Evolutionary conservation across 2,329 filamentous ascomycete species (phyloP), one percentile per base, ranked within the genome.

Genomic region (Claviceps capensis): DNA sequence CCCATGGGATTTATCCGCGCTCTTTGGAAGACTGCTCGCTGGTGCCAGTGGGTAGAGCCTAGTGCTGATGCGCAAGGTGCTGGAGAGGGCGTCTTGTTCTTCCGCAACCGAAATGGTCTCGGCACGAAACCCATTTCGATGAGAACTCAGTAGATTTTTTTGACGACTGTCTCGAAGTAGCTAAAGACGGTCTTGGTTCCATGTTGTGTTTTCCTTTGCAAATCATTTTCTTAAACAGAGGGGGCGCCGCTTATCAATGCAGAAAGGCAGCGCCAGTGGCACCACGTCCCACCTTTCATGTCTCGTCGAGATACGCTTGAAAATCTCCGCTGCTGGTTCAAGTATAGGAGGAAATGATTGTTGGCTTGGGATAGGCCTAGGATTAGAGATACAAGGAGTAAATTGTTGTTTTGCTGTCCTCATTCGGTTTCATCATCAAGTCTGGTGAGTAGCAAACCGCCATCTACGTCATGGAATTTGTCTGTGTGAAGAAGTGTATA

Each of bases 1-100:
- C 72, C 85, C 40, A 58, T 83, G 44, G 93, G 93, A 48, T 98
- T 98, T 78, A 67, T 98, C 64, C 79, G 78, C 67, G 82, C 87
- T 60, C 72, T 98, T 67, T 98, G 82, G 79, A 85, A 72, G 59
- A 86, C 80, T 62, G 82, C 87, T 44, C 82, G 93, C 56, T 82
- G 78, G 81, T 98, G 93, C 79, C 89, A 97, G 70, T 98, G 89
- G 88, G 90, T 98, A 57, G 93, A 98, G 82, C 88, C 90, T 52
- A 89, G 82, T 63, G 85, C 82, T 61, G 88, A 81, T 51, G 86
- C 89, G 49, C 70, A 82, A 65, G 91, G 88, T 37, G 83, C 90
- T 62, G 84, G 82, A 66, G 85, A 88, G 74, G 83, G 85, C 55
- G 84, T 98, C 30, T 71, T 95, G 52, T 96, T 98, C 80, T 98